Conservation (phyloP, 345 rosid species). For the Acer yangbiense region DNA sequence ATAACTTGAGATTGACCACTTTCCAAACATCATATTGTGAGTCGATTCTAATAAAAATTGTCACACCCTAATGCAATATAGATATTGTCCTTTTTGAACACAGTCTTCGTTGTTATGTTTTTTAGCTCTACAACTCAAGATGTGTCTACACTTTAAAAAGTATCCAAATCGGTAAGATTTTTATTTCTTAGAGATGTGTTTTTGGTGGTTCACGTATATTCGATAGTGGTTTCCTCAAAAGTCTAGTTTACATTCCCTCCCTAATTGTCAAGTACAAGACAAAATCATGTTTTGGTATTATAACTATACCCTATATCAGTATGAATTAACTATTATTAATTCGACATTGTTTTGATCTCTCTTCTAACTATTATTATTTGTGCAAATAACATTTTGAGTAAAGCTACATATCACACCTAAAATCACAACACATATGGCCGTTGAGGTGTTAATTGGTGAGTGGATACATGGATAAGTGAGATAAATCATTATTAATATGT, state of each 20-base stretch:
- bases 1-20: too few species aligned
- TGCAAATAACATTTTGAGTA: too few species aligned
- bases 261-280: background rate
- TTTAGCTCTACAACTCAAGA: background rate
- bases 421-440: too few species aligned
- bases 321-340: too few species aligned
- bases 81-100: background rate
- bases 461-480: too few species aligned
- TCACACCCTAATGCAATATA: background rate
- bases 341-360: background rate
- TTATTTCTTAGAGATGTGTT: background rate
- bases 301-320: too few species aligned
- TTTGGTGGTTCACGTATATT: background rate
- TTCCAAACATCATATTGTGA: background rate
- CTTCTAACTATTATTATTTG: constrained; percentile 10
- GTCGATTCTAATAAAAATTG: background rate
- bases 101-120: background rate
- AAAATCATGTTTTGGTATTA: too few species aligned
- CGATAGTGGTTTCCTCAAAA: background rate
- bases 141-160: background rate
- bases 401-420: too few species aligned
- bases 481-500: too few species aligned
- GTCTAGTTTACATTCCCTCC: background rate
- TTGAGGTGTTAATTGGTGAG: too few species aligned
- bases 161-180: background rate